These are phyloP conservation scores for Podospora pseudocomata DNA, from an alignment of 495 filamentous ascomycete species.

Conservation along the genomic window DNA sequence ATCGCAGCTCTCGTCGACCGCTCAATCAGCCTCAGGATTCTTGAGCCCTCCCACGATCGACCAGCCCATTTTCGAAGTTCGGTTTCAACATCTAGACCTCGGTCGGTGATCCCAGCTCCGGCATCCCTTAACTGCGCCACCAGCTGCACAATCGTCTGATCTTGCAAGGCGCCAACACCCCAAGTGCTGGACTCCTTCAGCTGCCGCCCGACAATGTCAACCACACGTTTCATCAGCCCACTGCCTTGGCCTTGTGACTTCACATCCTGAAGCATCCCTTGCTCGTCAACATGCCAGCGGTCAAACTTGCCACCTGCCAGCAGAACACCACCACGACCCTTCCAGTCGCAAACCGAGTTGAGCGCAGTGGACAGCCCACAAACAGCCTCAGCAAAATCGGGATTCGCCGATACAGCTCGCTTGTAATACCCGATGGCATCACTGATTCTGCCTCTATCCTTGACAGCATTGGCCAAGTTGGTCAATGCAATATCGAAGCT, in stretches of 20 bases:
- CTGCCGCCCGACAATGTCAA: constrained; percentile 89
- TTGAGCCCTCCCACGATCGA: constrained; percentile 81
- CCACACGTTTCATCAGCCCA: constrained; percentile 94
- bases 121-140: constrained; percentile 44
- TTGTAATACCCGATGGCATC: constrained; percentile 93
- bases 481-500: constrained; percentile 96
- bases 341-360: constrained; percentile 96
- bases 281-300: constrained; percentile 90
- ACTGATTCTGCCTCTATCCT: constrained; percentile 87
- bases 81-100: constrained; percentile 31
- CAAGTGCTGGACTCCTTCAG: constrained; percentile 82
- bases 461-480: constrained; percentile 96
- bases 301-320: constrained; percentile 69
- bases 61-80: constrained; percentile 67
- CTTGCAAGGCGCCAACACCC: constrained; percentile 72
- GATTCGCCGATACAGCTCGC: constrained; percentile 83
- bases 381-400: constrained; percentile 94
- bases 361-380: constrained; percentile 94
- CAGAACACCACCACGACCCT: constrained; percentile 79
- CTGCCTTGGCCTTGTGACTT: constrained; percentile 54
- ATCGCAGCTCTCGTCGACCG: constrained; percentile 71
- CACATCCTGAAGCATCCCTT: constrained; percentile 78
- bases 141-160: constrained; percentile 41
- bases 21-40: constrained; percentile 81
- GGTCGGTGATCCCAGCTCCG: constrained; percentile 26